Evolutionary conservation across 495 filamentous ascomycete genomes (phyloP).

Genomic region (Xylaria curta): DNA sequence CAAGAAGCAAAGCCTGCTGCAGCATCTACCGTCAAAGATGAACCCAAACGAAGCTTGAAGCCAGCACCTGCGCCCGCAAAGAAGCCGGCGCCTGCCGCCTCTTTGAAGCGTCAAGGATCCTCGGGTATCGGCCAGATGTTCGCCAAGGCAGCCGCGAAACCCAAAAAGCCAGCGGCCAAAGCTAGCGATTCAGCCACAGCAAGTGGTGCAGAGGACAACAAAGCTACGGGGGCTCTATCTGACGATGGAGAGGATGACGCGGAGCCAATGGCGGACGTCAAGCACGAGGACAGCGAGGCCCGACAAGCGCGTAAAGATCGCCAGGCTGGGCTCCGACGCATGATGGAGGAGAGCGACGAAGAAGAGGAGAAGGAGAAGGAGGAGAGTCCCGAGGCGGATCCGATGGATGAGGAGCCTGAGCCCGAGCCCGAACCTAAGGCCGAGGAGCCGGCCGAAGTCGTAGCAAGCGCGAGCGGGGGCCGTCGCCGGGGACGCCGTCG

Average conservation of each 20-base stretch:
- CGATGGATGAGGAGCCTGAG: constrained; percentile 45
- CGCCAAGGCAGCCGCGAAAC: constrained; percentile 74
- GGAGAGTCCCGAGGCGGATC: constrained; percentile 30
- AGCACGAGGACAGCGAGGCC: constrained; percentile 41
- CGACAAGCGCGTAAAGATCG: constrained; percentile 71
- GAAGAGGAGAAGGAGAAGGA: constrained; percentile 47
- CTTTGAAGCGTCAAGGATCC: constrained; percentile 63
- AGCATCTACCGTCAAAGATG: constrained; percentile 42
- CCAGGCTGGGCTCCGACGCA: constrained; percentile 73
- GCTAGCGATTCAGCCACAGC: constrained; percentile 49
- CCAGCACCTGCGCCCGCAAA: constrained; percentile 43
- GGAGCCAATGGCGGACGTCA: constrained; percentile 53
- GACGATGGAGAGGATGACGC: constrained; percentile 76
- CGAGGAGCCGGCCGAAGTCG: constrained; percentile 60
- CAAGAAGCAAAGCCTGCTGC: constrained; percentile 35
- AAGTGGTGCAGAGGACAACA: constrained; percentile 49
- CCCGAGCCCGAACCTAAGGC: constrained; percentile 46
- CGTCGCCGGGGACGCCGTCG: constrained; percentile 80
- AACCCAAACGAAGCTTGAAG: constrained; percentile 38
- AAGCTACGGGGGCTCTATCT: constrained; percentile 58
- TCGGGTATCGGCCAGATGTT: constrained; percentile 81
- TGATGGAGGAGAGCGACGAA: constrained; percentile 87
- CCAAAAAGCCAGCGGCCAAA: constrained; percentile 54
- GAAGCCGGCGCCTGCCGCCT: constrained; percentile 46
- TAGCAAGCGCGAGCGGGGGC: constrained; percentile 64